Base-by-base conservation (phyloP, 1,284 basidiomycete genomes). In the Termitomyces sp. region DNA sequence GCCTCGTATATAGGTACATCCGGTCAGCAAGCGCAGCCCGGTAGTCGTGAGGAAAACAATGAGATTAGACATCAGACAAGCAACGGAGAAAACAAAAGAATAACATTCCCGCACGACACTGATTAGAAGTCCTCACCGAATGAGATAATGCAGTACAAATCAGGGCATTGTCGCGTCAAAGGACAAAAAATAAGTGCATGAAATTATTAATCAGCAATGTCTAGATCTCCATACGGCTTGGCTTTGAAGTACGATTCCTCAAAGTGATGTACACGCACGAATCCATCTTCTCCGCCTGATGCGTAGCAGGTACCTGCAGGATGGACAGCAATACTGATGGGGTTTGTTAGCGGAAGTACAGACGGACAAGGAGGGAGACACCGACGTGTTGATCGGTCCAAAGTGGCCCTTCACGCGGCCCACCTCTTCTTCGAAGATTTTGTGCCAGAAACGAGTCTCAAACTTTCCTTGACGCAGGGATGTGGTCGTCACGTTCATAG, bases 361-460 rank as follows among this genome's bases (percentile, higher is more conserved):
- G 49, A 30, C 40, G 26, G 45, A 28, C 24, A 44, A 51, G 10
- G 26, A 39, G 54, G 26, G 51, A 51, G 7, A 33, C 40, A 50
- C 36, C 26, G 80, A 92, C 81, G 97, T 98, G 77, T 99, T 99
- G 75, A 98, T 91, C 49, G 97, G 96, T 40, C 96, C 96, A 73
- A 98, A 94, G 69, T 97, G 94, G 21, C 94, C 94, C 71, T 94
- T 98, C 58, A 99, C 94, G 38, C 95, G 85, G 21, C 95, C 94
- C 57, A 98, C 90, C 72, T 99, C 96, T 78, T 99, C 96, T 72
- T 98, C 96, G 65, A 98, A 94, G 42, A 99, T 82, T 67, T 92
- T 94, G 79, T 99, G 96, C 94, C 94, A 99, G 78, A 99, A 98
- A 46, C 95, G 82, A 3, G 94, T 94, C 76, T 99, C 97, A 71